Percentiles rank a stretch among this genome's conserved stretches.
Evolutionary conservation across 2,329 filamentous ascomycete genomes (phyloP).

Genomic region (Ascochyta clinopodiicola): DNA sequence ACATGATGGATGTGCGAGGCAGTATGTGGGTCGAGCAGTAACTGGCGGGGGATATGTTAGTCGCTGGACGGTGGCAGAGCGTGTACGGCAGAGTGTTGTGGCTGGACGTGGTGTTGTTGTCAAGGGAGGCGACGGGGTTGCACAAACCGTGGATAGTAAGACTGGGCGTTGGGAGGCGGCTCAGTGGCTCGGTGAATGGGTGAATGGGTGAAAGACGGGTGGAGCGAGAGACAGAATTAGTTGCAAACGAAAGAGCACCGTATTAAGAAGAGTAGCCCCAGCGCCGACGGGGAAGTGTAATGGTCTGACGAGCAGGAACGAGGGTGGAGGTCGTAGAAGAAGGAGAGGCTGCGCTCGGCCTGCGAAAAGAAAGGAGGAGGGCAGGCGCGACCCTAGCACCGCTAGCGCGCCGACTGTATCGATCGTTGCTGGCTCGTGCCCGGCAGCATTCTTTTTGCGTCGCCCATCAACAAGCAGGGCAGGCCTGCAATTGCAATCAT

Average conservation of each 20-base stretch:
- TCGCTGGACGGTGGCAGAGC: conserved; percentile 12
- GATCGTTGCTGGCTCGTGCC: conserved; percentile 11
- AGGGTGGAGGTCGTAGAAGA: conserved; percentile 27
- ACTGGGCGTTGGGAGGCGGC: conserved; percentile 39
- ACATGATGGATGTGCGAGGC: conserved; percentile 44
- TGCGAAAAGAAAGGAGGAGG: conserved; percentile 21
- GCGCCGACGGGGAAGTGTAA: conserved; percentile 29
- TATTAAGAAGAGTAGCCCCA: conserved; percentile 39
- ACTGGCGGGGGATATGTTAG: conserved; percentile 23
- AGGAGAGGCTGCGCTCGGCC: conserved; percentile 21
- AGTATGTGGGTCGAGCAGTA: conserved; percentile 14
- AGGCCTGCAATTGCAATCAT: too few species aligned
- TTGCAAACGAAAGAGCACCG: conserved; percentile 34
- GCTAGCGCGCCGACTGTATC: conserved; percentile 14
- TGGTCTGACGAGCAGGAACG: conserved; percentile 34
- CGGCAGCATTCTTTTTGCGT: conserved; percentile 13
- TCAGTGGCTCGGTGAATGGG: conserved; percentile 36
- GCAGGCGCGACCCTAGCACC: conserved; percentile 18
- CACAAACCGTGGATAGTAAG: conserved; percentile 47
- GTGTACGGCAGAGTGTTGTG: not conserved
- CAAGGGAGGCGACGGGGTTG: conserved; percentile 15
- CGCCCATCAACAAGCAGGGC: conserved; percentile 15
- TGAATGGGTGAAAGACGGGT: conserved; percentile 37
- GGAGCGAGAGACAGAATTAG: conserved; percentile 50
- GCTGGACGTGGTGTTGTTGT: conserved; percentile 15